phyloP scores from a whole-genome alignment of 2,329 filamentous ascomycete genomes.

The Rhinocladiella similis region DNA sequence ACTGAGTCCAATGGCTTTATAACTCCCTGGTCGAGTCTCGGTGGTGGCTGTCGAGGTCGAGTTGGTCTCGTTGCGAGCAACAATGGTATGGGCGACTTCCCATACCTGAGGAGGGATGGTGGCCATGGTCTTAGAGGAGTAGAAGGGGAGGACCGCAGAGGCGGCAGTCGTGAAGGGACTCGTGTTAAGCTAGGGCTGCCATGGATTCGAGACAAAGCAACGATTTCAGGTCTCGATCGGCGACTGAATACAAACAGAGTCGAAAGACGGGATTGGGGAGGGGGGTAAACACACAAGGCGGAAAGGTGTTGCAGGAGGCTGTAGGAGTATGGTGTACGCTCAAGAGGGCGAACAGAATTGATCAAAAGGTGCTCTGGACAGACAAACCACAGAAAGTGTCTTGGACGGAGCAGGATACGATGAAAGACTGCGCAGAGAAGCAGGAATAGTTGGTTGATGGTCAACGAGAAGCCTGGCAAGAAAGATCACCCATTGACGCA shows the following conservation, averaged over 20 bases:
- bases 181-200: constrained; percentile 11
- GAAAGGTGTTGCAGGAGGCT: not conserved
- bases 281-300: not conserved
- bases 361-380: too few relatives aligned
- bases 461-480: not conserved
- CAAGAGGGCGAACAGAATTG: too few relatives aligned
- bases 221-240: not conserved
- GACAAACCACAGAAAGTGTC: too few relatives aligned
- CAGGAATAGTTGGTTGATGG: constrained; percentile 1
- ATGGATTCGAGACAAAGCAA: constrained; percentile 1
- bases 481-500: constrained; percentile 22
- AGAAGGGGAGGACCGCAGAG: not conserved
- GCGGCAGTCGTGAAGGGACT: not conserved
- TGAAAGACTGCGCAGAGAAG: not conserved
- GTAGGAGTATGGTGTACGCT: not conserved
- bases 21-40: constrained; percentile 55
- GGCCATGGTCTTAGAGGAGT: constrained; percentile 17
- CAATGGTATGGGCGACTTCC: constrained; percentile 26
- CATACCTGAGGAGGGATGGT: constrained; percentile 22
- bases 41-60: constrained; percentile 12
- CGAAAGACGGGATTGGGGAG: not conserved
- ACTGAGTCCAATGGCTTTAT: constrained; percentile 83
- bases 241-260: too few relatives aligned
- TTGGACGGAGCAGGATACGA: not conserved
- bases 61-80: constrained; percentile 28